Evolutionary conservation across 2,329 filamentous ascomycete species (phyloP).

Genomic region (Colletotrichum graminicola): DNA sequence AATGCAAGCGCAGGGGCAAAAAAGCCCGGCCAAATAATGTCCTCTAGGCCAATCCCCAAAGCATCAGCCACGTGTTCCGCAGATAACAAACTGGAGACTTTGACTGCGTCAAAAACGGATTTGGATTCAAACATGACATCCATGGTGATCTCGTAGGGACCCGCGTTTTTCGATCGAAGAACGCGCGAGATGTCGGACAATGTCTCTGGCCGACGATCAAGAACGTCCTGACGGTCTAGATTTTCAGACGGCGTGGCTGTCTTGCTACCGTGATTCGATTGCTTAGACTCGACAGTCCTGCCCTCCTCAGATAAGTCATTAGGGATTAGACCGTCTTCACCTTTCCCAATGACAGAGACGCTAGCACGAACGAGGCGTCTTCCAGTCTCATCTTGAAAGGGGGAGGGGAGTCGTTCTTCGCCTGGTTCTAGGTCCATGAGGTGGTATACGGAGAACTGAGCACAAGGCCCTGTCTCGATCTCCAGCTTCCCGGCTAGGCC

Average conservation of each 20-base stretch:
- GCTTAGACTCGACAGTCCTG: neutral
- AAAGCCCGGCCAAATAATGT: conserved; percentile 55
- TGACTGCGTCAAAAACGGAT: conserved; percentile 52
- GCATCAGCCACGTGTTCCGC: conserved; percentile 50
- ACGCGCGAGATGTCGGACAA: conserved; percentile 54
- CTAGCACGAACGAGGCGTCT: neutral
- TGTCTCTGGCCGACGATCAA: neutral
- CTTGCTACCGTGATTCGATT: no score
- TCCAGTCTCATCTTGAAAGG: no score
- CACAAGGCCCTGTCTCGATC: conserved; percentile 49
- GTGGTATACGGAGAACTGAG: conserved; percentile 63
- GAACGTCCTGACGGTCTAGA: neutral
- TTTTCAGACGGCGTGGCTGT: neutral
- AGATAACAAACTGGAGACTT: conserved; percentile 52
- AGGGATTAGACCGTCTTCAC: fast-evolving
- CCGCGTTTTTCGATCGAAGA: conserved; percentile 64
- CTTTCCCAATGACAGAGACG: neutral
- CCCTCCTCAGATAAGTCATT: neutral
- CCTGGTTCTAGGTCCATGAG: conserved; percentile 56
- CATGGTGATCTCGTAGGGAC: conserved; percentile 65
- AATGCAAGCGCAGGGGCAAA: conserved; percentile 62
- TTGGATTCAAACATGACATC: conserved; percentile 61
- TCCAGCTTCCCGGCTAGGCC: conserved; percentile 48
- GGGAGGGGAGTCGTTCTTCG: conserved; percentile 44
- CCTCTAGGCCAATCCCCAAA: conserved; percentile 46